Percentiles rank a stretch among this genome's conserved stretches.
phyloP scores from a whole-genome alignment of 306 rosid genomes.

The Prunus persica region Prunus_persica_NCBIv2 NC_034012.1:24325001-24325500 shows the following conservation, averaged over 20 bases:
- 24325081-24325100: conserved; percentile 76
- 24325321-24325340: conserved; percentile 69
- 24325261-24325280: conserved; percentile 59
- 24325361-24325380: conserved; percentile 50
- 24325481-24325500: conserved; percentile 47
- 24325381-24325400: conserved; percentile 34
- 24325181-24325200: conserved; percentile 96
- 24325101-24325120: conserved; percentile 89
- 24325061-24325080: conserved; percentile 64
- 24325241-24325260: conserved; percentile 66
- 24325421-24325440: conserved; percentile 16
- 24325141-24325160: conserved; percentile 81
- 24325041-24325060: conserved; percentile 73
- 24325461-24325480: conserved; percentile 20
- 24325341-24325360: conserved; percentile 68
- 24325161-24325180: conserved; percentile 79
- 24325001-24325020: conserved; percentile 92
- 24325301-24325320: conserved; percentile 83
- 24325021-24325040: conserved; percentile 78
- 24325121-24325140: conserved; percentile 89
- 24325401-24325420: conserved; percentile 31
- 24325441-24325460: conserved; percentile 5
- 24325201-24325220: conserved; percentile 78
- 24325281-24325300: conserved; percentile 72
- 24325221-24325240: conserved; percentile 86